A percentile compares a stretch with the other conserved stretches of the same genome.
phyloP scores from a whole-genome alignment of 2,329 filamentous ascomycete species.

The Arthroderma sp. region DNA sequence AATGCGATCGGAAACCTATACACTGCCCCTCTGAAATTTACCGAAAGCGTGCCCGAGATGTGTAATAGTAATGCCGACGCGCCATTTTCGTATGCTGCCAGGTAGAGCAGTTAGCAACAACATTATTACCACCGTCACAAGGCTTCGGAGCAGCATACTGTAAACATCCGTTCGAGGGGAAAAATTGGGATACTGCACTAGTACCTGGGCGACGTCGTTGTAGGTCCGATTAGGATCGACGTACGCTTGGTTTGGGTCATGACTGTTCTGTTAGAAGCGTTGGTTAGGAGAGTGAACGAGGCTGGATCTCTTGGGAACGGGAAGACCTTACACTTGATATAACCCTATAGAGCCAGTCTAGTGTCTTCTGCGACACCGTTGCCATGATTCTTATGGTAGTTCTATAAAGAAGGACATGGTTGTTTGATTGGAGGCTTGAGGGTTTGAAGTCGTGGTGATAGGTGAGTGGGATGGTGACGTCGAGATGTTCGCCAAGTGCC shows the following conservation, averaged over 20 bases:
- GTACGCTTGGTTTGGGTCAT: conserved; percentile 58
- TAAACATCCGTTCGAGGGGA: conserved; percentile 86
- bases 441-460: too few relatives aligned
- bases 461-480: too few relatives aligned
- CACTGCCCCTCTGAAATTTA: conserved; percentile 71
- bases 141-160: conserved; percentile 44
- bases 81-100: conserved; percentile 73
- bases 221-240: conserved; percentile 86
- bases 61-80: conserved; percentile 73
- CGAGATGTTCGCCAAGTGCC: too few relatives aligned
- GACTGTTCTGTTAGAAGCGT: conserved; percentile 7
- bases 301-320: not conserved
- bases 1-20: conserved; percentile 86
- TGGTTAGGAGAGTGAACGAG: conserved; percentile 6
- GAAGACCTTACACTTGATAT: conserved; percentile 51
- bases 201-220: conserved; percentile 71
- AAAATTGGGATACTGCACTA: conserved; percentile 67
- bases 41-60: conserved; percentile 78
- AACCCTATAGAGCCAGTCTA: conserved; percentile 92
- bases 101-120: not conserved
- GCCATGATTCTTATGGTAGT: conserved; percentile 19
- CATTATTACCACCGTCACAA: conserved; percentile 1
- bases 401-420: too few relatives aligned
- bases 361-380: conserved; percentile 71
- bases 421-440: too few relatives aligned